Conservation (phyloP, 2,329 filamentous ascomycete genomes). For the Sporothrix globosa region DNA sequence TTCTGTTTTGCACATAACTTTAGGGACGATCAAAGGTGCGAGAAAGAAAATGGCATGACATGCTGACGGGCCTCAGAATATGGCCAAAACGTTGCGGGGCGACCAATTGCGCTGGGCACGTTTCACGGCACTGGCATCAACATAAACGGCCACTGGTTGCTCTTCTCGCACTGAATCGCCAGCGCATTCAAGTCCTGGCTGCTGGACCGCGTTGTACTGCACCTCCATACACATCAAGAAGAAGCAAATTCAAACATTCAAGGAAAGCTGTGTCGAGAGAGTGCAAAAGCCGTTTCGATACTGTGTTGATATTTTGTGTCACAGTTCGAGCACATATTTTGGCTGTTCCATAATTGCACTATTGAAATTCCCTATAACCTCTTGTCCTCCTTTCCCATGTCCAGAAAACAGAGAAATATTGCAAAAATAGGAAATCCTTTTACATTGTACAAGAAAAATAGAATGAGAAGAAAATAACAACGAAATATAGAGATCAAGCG, state of each 20-base stretch:
- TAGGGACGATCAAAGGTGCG: neutral
- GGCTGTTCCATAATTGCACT: neutral
- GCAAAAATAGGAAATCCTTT: neutral
- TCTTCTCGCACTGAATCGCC: neutral
- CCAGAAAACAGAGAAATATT: neutral
- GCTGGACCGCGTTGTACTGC: no score
- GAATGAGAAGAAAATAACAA: neutral
- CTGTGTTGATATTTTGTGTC: no score
- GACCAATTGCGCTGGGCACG: no score
- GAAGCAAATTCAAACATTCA: no score
- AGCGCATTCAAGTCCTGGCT: no score
- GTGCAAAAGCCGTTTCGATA: no score
- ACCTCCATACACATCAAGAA: no score
- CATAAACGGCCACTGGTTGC: conserved; percentile 13
- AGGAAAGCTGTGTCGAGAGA: no score
- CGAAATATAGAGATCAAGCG: conserved; percentile 1
- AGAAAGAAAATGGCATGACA: neutral
- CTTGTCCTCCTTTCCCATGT: neutral
- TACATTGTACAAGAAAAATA: neutral
- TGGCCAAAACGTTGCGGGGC: conserved; percentile 16
- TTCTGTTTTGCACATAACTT: no score
- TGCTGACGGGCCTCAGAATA: neutral
- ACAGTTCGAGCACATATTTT: no score
- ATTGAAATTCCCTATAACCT: neutral
- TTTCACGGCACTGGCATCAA: conserved; percentile 8